These are phyloP conservation scores for Hemileia vastatrix DNA, from an alignment of 1,284 basidiomycete species.

Conservation along the genomic window DNA sequence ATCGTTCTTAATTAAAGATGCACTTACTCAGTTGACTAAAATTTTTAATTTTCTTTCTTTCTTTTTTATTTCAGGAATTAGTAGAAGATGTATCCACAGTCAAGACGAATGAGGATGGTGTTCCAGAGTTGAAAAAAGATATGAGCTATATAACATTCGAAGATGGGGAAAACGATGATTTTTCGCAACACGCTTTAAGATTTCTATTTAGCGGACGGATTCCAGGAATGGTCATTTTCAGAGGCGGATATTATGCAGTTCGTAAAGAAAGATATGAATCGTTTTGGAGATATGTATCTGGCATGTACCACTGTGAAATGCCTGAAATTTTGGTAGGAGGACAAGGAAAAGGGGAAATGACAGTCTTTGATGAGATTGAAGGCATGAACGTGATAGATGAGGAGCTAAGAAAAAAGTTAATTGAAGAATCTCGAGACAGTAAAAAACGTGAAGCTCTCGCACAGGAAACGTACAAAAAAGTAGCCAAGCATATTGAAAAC, in stretches of 20 bases:
- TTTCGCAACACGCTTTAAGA: neutral
- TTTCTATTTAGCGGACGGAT: neutral
- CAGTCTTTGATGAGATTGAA: neutral
- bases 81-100: too few relatives aligned
- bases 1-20: too few relatives aligned
- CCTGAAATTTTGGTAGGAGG: neutral
- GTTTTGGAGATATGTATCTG: neutral
- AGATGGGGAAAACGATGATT: neutral
- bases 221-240: neutral
- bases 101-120: too few relatives aligned
- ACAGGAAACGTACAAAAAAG: neutral
- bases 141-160: neutral
- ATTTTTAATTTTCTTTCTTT: too few relatives aligned
- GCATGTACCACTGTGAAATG: neutral
- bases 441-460: neutral
- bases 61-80: too few relatives aligned
- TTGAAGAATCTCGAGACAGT: neutral
- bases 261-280: neutral
- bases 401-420: neutral
- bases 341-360: neutral
- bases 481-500: neutral
- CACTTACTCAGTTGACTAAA: too few relatives aligned
- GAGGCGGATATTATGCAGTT: neutral
- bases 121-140: neutral
- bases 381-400: neutral